Conservation (phyloP, 768 basidiomycete species). For the Tylopilus intermedius region DNA sequence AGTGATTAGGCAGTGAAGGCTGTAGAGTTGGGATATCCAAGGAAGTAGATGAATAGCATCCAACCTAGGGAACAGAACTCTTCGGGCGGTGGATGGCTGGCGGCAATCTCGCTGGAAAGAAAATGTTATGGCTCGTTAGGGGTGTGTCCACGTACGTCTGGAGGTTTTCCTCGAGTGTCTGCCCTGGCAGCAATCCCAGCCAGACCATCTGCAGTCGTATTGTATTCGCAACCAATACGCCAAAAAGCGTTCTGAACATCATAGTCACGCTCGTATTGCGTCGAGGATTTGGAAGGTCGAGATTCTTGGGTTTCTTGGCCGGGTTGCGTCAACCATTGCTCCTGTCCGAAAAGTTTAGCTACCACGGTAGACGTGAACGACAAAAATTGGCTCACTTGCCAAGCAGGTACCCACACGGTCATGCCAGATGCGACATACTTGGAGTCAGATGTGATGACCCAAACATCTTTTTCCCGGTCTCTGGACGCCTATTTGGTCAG, state of each 20-base stretch:
- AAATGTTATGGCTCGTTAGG: no score
- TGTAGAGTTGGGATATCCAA: no score
- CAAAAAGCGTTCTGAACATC: not conserved
- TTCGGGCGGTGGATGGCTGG: not conserved
- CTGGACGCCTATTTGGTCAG: not conserved
- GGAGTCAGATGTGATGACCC: not conserved
- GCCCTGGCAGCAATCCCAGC: not conserved
- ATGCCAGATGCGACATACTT: not conserved
- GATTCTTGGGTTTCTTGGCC: not conserved
- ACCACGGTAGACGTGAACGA: not conserved
- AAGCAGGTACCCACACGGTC: slow-evolving; percentile 1
- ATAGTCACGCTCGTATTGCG: not conserved
- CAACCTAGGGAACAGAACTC: no score
- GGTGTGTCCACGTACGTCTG: not conserved
- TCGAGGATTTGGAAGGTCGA: slow-evolving; percentile 1
- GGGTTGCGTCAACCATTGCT: not conserved
- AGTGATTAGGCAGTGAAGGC: no score
- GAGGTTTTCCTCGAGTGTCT: not conserved
- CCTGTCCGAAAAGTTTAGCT: not conserved
- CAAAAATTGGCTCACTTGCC: not conserved
- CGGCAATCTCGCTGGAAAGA: not conserved
- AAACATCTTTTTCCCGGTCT: not conserved
- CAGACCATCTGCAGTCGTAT: not conserved
- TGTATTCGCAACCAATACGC: slow-evolving; percentile 1
- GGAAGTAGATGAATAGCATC: no score